Base-by-base conservation (phyloP, 768 basidiomycete species). In the Boletus subcaerulescens region DNA sequence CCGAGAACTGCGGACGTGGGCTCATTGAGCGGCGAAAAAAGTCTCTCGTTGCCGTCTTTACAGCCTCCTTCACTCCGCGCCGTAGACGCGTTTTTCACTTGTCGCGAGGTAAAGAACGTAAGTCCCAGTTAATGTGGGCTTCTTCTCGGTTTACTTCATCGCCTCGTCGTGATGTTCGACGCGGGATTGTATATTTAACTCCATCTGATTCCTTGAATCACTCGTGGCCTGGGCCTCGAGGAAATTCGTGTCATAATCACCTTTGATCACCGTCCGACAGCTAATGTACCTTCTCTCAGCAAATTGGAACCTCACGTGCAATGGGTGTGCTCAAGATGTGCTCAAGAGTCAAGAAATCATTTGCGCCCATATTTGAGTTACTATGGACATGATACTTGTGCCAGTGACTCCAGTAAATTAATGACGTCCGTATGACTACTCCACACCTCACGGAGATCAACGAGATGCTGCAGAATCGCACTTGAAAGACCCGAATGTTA, bases 101-200 rank as follows among this genome's bases (percentile, higher is more conserved):
- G 60, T 68, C 43, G 53, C 45, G 45, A 66, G 50, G 59, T 49
- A 12, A 42, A 47, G 41, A 58, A 69, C 64, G 66, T 67, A 69
- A 69, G 57, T 61, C 55, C 40, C 48, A 55, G 35, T 11, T 35
- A 14, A 35, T 35, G 14, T 35, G 45, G 12, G 18, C 52, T 58
- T 42, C 18, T 61, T 52, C 38, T 57, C 44, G 40, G 24, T 56
- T 53, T 49, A 57, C 50, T 46, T 60, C 66, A 59, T 51, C 38
- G 40, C 31, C 52, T 45, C 33, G 48, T 50, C 45, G 45, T 42
- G 48, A 46, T 20, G 43, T 46, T 40, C 40, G 44, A 55, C 22
- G 49, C 33, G n/a, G 45, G 44, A 38, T 31, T 18, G 39, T 47
- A n/a, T 3, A n/a, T 35, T 35, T 35, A 35, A 35, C 33, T 35